These are phyloP conservation scores for Fusarium sp. DNA, from an alignment of 2,329 filamentous ascomycete genomes.

Conservation along the genomic window DNA sequence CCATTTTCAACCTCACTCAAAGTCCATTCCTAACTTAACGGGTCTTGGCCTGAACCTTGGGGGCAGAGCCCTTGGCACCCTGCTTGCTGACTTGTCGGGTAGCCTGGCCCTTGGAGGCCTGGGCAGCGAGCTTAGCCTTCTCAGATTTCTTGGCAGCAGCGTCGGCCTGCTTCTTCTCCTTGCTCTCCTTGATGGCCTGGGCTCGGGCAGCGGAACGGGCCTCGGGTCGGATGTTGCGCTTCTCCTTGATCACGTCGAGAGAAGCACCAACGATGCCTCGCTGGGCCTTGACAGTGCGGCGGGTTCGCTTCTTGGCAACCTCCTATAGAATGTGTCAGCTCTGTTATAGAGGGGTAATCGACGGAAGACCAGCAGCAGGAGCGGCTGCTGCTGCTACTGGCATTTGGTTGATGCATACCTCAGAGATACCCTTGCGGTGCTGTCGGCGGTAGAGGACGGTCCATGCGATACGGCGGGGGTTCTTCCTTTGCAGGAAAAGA, in stretches of 20 bases:
- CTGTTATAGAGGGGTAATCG: conserved; percentile 25
- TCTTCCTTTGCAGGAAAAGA: conserved; percentile 99
- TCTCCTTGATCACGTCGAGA: conserved; percentile 99
- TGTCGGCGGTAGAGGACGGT: conserved; percentile 97
- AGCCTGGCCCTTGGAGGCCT: conserved; percentile 80
- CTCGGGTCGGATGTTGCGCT: conserved; percentile 93
- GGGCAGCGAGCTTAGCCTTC: conserved; percentile 93
- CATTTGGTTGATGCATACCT: conserved; percentile 74
- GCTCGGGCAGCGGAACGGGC: conserved; percentile 91
- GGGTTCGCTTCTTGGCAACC: conserved; percentile 99
- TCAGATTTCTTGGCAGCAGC: conserved; percentile 97
- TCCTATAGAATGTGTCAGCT: conserved; percentile 76
- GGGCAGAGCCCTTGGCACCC: conserved; percentile 89
- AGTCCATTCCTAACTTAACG: conserved; percentile 66
- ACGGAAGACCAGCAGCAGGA: background rate
- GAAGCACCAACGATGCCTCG: conserved; percentile 99
- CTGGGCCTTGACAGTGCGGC: conserved; percentile 98
- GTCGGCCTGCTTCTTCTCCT: conserved; percentile 95
- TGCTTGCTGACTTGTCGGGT: conserved; percentile 93
- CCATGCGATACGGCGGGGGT: conserved; percentile 99
- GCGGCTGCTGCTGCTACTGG: background rate
- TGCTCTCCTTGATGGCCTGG: conserved; percentile 94
- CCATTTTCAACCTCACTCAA: conserved; percentile 45
- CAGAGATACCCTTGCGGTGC: conserved; percentile 99
- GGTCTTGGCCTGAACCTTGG: conserved; percentile 87